Evolutionary conservation across 805 yeast genomes (phyloP).

Genomic region (Torulaspora indica): DNA sequence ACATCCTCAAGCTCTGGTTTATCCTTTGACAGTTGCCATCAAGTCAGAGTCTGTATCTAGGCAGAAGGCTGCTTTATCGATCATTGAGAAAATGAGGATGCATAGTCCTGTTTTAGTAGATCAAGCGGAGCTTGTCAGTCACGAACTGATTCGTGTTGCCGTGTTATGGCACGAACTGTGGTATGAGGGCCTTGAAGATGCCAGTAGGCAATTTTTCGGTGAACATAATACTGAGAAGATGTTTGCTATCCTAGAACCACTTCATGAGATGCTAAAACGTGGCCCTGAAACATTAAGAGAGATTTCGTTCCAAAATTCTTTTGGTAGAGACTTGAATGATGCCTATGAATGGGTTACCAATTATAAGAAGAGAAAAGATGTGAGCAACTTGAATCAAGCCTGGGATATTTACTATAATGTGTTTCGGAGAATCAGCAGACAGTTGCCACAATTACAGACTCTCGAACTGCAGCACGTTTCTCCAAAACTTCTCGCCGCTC

Average conservation of each 20-base stretch:
- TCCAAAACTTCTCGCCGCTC: conserved; percentile 76
- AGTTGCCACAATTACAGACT: conserved; percentile 78
- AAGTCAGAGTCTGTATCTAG: conserved; percentile 87
- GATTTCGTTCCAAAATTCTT: conserved; percentile 85
- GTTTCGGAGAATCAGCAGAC: conserved; percentile 84
- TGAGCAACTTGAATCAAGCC: conserved; percentile 87
- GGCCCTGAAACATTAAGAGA: conserved; percentile 94
- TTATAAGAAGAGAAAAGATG: conserved; percentile 78
- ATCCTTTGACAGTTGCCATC: conserved; percentile 92
- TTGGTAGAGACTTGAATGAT: conserved; percentile 86
- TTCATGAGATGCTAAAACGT: conserved; percentile 75
- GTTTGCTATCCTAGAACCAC: conserved; percentile 85
- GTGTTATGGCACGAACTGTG: conserved; percentile 97
- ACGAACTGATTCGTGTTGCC: conserved; percentile 88
- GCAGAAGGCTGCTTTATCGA: conserved; percentile 85
- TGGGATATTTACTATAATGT: conserved; percentile 97
- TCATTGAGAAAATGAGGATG: conserved; percentile 85
- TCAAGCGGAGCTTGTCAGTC: conserved; percentile 91
- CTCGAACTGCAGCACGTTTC: conserved; percentile 91
- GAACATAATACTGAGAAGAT: conserved; percentile 93
- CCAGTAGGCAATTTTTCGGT: conserved; percentile 86
- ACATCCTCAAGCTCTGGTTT: conserved; percentile 95
- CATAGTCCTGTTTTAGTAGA: conserved; percentile 82
- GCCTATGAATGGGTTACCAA: conserved; percentile 92
- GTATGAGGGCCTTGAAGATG: conserved; percentile 97